Evolutionary conservation across 306 rosid species (phyloP), one percentile per base, ranked within the genome.

Genomic region (Phaseolus lunatus): DNA sequence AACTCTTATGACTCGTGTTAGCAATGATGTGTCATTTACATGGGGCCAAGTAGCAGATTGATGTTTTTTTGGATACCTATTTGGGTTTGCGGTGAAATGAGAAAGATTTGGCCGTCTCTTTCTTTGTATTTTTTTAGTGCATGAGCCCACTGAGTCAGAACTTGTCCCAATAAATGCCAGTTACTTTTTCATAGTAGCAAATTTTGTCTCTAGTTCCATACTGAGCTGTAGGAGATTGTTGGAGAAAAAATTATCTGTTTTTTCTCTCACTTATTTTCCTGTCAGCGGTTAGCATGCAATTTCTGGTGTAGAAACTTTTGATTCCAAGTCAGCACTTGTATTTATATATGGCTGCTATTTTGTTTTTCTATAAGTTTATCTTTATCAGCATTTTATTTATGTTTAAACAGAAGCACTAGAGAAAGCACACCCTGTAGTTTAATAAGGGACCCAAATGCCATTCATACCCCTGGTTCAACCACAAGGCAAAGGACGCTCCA

Each of bases 371-470:
- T 62, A 20, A 59, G 31, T 77, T 49, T 68, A 45, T n/a, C 62
- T 58, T 76, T 13, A 64, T 70, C 54, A 11, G 23, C 22, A 43
- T 72, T 14, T 44, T 70, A 39, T 43, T n/a, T 73, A 6, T 67
- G 62, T 16, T 53, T 66, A 53, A 33, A 49, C 86, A 90, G 96
- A 78, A 89, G 89, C 80, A 92, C 94, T 9, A 83, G 93, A 65
- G 97, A 88, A 86, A 92, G 91, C 88, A 87, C 93, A 7, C 97
- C 94, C n/a, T 86, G 86, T 75, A 93, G 96, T 87, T 84, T 88
- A 78, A 85, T 87, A 79, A 82, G 95, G 84, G 90, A 87, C 67
- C 77, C 88, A 10, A 78, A 80, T 78, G 59, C 80, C 61, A 33
- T 84, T n/a, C 78, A 85, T 63, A 88, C 88, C 63, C 93, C 91